Evolutionary conservation across 2,329 filamentous ascomycete species (phyloP).

Genomic region (Cercospora sp.): DNA sequence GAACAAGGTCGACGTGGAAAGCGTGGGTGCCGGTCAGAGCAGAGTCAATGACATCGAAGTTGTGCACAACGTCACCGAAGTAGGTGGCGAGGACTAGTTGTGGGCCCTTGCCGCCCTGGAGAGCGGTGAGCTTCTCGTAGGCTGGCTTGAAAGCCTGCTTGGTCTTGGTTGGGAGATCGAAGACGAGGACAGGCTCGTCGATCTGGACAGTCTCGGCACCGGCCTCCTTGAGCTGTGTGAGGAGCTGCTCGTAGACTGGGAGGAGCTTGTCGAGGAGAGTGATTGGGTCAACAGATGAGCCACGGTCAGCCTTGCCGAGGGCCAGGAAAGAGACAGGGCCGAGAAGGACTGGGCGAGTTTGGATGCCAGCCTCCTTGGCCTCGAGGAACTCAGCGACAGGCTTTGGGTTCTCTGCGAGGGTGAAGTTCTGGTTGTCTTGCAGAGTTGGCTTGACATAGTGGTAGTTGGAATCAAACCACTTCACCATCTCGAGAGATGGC

Average conservation of each 20-base stretch:
- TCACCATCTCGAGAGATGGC: conserved; percentile 89
- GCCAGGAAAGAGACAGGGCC: conserved; percentile 97
- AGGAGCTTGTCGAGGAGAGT: conserved; percentile 89
- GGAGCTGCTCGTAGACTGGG: conserved; percentile 90
- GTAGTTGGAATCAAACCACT: conserved; percentile 99
- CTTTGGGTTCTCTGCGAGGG: conserved; percentile 83
- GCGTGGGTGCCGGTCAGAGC: conserved; percentile 71
- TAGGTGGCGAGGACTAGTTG: conserved; percentile 92
- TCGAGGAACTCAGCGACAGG: conserved; percentile 91
- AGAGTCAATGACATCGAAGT: conserved; percentile 80
- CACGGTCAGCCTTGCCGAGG: conserved; percentile 97
- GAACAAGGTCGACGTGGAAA: conserved; percentile 93
- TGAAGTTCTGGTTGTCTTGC: conserved; percentile 95
- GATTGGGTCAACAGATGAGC: conserved; percentile 88
- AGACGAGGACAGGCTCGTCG: conserved; percentile 95
- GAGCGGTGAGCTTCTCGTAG: conserved; percentile 80
- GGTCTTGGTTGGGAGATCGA: conserved; percentile 83
- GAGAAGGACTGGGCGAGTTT: conserved; percentile 88
- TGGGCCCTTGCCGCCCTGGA: conserved; percentile 74
- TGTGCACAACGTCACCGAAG: conserved; percentile 99
- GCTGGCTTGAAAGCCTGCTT: conserved; percentile 98
- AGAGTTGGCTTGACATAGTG: conserved; percentile 99
- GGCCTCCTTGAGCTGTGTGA: conserved; percentile 89
- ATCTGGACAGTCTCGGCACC: conserved; percentile 97
- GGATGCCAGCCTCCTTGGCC: conserved; percentile 94